phyloP scores from a whole-genome alignment of 2,329 filamentous ascomycete genomes.

The Orbilia blumenaviensis region DNA sequence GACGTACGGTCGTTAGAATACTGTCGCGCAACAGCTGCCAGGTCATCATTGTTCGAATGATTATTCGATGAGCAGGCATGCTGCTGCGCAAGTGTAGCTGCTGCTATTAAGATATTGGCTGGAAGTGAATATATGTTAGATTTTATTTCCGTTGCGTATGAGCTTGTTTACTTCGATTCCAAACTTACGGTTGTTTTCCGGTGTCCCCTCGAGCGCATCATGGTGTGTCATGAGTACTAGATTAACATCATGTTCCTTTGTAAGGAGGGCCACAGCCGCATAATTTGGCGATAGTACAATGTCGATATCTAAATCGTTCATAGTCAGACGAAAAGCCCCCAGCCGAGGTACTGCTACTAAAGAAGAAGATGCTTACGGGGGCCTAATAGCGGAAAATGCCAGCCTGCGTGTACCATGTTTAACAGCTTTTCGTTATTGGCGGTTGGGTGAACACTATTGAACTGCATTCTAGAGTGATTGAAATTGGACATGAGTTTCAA shows the following conservation, averaged over 20 bases:
- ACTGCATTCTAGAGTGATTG: slow-evolving; percentile 51
- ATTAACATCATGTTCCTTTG: slow-evolving; percentile 62
- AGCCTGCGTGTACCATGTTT: slow-evolving; percentile 58
- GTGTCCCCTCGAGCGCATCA: slow-evolving; percentile 60
- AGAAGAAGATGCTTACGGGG: slow-evolving; percentile 11
- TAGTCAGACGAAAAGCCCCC: background rate
- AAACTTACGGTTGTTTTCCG: slow-evolving; percentile 54
- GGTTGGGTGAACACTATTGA: slow-evolving; percentile 34
- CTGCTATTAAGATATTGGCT: slow-evolving; percentile 60
- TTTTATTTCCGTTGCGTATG: background rate
- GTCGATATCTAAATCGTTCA: slow-evolving; percentile 59
- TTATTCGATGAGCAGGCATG: slow-evolving; percentile 63
- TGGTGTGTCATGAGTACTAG: slow-evolving; percentile 60
- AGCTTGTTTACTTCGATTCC: background rate
- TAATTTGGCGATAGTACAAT: slow-evolving; percentile 65
- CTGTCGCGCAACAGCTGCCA: slow-evolving; percentile 60
- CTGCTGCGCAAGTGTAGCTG: slow-evolving; percentile 62
- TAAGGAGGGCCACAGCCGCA: slow-evolving; percentile 63
- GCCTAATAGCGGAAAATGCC: slow-evolving; percentile 55
- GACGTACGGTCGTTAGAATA: slow-evolving; percentile 35
- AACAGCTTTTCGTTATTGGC: slow-evolving; percentile 54
- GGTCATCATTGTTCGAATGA: slow-evolving; percentile 65
- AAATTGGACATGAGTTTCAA: background rate
- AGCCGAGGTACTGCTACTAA: no score
- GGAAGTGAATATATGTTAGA: background rate